Percentiles rank a stretch among this genome's conserved stretches.
phyloP scores from a whole-genome alignment of 2,329 filamentous ascomycete genomes.

The Magnaporthiopsis rhizophila region DNA sequence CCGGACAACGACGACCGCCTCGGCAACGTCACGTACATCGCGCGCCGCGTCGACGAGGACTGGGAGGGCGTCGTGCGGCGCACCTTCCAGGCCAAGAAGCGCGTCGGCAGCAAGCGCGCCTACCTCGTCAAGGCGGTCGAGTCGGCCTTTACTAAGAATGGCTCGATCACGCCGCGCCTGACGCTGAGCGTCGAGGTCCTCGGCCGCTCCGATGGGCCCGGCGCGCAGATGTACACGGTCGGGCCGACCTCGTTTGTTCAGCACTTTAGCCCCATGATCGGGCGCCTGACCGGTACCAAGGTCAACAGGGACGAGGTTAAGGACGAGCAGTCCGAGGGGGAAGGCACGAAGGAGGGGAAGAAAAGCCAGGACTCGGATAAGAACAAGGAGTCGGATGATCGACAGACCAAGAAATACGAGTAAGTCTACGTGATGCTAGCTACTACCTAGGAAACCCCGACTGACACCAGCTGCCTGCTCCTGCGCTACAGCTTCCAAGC shows the following conservation, averaged over 20 bases:
- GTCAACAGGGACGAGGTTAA: conserved; percentile 52
- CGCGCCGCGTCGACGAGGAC: conserved; percentile 48
- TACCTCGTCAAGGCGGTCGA: conserved; percentile 66
- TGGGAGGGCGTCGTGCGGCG: conserved; percentile 60
- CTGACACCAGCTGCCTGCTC: conserved; percentile 8
- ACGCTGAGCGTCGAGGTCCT: conserved; percentile 71
- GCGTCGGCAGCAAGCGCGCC: conserved; percentile 78
- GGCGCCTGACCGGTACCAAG: conserved; percentile 67
- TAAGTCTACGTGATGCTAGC: conserved; percentile 27
- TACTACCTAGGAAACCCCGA: neutral
- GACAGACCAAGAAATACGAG: conserved; percentile 63
- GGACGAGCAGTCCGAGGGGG: conserved; percentile 23
- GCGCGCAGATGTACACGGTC: conserved; percentile 67
- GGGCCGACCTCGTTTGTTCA: conserved; percentile 70
- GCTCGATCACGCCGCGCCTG: conserved; percentile 63
- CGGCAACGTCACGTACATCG: conserved; percentile 71
- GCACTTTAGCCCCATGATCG: conserved; percentile 85
- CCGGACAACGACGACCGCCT: conserved; percentile 80
- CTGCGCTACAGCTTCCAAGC: conserved; percentile 67
- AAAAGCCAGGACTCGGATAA: conserved; percentile 28
- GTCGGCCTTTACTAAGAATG: conserved; percentile 50
- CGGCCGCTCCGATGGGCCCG: conserved; percentile 62
- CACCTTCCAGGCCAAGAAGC: conserved; percentile 69
- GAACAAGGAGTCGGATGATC: neutral
- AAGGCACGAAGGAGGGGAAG: conserved; percentile 5